Base-by-base conservation (phyloP, 257 asterid genomes). In the Sherardia arvensis region DNA sequence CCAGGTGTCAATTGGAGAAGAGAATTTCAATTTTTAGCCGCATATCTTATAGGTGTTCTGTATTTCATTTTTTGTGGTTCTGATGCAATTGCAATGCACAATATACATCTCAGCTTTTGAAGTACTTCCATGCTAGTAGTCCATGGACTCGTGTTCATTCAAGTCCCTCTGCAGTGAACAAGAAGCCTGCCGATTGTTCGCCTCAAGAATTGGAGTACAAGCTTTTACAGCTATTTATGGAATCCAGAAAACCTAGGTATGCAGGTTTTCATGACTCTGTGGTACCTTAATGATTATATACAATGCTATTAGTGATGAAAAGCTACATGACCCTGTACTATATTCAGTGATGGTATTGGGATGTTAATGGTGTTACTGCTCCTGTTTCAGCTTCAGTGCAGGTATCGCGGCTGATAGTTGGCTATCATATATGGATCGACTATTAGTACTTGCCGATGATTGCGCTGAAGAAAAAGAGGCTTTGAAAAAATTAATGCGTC, bases 361-460 rank as follows among this genome's bases (percentile, higher is more conserved):
- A 57, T 28, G 20, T 61, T 51, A 12, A n/a, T 26, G 23, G 4
- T 20, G 23, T 12, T 9, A 1, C 15, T 34, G 10, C 21, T 73
- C 43, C 43, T 70, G 32, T 72, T 67, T 61, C 87, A 87, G 95
- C 81, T 69, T 55, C 74, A 77, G 29, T 77, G 78, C 79, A 85
- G 71, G 88, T 25, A 57, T 60, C 10, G 94, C 95, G 38, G 81
- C 94, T 59, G 81, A 84, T 66, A 85, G 90, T 77, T 90, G 97
- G 94, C 72, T 73, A 22, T 58, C 91, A 3, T 83, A 53, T 61
- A 85, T 90, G 95, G 97, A 90, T 77, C 81, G 80, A 59, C 77
- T 90, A 61, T 74, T 90, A 79, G 68, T 69, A 14, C 71, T 90
- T 60, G 69, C 82, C 29, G 82, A 80, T 76, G 66, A 74, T 55